Conservation (phyloP, 148 eudicot genomes). For the Mesembryanthemum crystallinum region DNA sequence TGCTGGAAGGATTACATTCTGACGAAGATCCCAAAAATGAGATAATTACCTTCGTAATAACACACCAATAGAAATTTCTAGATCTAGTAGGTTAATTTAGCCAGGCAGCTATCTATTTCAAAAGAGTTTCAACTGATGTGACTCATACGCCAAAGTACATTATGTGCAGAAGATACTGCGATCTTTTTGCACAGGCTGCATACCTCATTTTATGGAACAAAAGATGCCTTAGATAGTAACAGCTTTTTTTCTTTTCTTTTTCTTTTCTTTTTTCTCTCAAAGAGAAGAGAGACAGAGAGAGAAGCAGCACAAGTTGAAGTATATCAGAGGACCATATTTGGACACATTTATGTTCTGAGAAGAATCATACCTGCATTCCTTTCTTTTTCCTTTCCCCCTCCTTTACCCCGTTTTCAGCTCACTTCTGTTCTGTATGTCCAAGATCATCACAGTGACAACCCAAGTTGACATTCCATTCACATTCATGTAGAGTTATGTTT, state of each 20-base stretch:
- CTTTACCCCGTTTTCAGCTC: neutral
- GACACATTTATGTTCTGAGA: conserved; percentile 4
- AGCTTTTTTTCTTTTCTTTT: neutral
- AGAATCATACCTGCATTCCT: neutral
- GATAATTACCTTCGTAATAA: neutral
- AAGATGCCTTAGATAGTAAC: neutral
- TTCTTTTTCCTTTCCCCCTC: neutral
- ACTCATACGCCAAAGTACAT: neutral
- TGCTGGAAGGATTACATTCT: neutral
- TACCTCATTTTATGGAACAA: neutral
- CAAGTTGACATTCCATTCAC: conserved; percentile 17
- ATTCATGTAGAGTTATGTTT: neutral
- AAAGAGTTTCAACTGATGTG: neutral
- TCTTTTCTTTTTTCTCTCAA: neutral
- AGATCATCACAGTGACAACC: neutral
- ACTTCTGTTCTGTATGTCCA: neutral
- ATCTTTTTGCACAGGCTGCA: neutral
- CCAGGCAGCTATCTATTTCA: neutral
- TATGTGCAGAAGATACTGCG: neutral
- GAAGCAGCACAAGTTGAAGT: neutral
- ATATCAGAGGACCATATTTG: neutral
- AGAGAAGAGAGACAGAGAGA: neutral
- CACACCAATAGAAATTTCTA: conserved; percentile 3
- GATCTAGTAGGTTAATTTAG: neutral
- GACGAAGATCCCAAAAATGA: neutral